Conservation (phyloP, 1,139 yeast species). For the Hyphopichia wangnamkhiaoensis region DNA sequence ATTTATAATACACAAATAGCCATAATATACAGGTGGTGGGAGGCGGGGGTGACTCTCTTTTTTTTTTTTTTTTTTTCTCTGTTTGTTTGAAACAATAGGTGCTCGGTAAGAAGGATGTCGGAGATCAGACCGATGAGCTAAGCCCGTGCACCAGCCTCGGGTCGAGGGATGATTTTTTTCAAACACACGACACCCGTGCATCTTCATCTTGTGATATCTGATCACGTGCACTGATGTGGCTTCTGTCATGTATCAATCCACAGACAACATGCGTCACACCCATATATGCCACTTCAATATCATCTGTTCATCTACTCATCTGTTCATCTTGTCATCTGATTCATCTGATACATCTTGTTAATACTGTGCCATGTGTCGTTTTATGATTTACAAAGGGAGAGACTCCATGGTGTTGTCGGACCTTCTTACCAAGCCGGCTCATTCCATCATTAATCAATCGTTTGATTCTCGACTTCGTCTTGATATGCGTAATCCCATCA, state of each 20-base stretch:
- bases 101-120: too few relatives aligned
- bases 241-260: too few relatives aligned
- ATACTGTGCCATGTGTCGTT: constrained; percentile 52
- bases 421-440: constrained; percentile 90
- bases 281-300: too few relatives aligned
- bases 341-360: too few relatives aligned
- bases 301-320: neutral
- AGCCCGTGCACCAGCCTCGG: too few relatives aligned
- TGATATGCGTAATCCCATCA: constrained; percentile 87
- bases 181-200: neutral
- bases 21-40: too few relatives aligned
- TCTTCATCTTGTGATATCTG: neutral
- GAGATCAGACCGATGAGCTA: too few relatives aligned
- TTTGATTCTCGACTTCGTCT: constrained; percentile 86
- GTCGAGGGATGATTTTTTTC: neutral
- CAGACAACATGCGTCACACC: too few relatives aligned
- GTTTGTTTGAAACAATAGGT: neutral
- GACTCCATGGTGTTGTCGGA: constrained; percentile 87
- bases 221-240: neutral
- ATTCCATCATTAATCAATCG: constrained; percentile 93
- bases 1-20: too few relatives aligned
- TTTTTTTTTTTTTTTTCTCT: neutral
- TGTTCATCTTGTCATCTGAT: neutral
- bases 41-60: too few relatives aligned
- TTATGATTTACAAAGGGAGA: constrained; percentile 51